Conservation (phyloP, 768 basidiomycete species). For the Rickenella mellea region DNA sequence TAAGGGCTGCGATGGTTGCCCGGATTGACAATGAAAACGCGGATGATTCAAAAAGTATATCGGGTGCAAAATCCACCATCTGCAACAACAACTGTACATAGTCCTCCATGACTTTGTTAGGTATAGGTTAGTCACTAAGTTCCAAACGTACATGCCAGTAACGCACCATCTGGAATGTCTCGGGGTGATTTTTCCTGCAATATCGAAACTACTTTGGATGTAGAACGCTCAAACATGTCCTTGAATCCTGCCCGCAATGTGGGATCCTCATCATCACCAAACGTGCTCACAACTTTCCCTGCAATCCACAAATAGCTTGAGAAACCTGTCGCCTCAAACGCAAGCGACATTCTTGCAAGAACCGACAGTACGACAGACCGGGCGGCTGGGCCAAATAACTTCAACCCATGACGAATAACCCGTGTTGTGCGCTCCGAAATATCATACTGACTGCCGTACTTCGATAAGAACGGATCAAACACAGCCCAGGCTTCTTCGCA, state of each 20-base stretch:
- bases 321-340: slow-evolving; percentile 74
- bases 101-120: slow-evolving; percentile 76
- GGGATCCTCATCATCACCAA: slow-evolving; percentile 55
- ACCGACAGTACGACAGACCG: slow-evolving; percentile 63
- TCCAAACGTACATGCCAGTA: neutral
- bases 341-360: slow-evolving; percentile 62
- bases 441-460: slow-evolving; percentile 66
- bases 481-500: slow-evolving; percentile 76
- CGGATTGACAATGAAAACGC: slow-evolving; percentile 73
- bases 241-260: slow-evolving; percentile 48
- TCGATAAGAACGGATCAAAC: slow-evolving; percentile 70
- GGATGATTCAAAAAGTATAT: slow-evolving; percentile 69
- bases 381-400: slow-evolving; percentile 64
- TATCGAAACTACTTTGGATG: slow-evolving; percentile 56
- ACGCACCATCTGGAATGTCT: slow-evolving; percentile 83
- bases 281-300: slow-evolving; percentile 74
- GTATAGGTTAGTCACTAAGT: slow-evolving; percentile 4
- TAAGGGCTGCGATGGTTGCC: slow-evolving; percentile 67
- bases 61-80: slow-evolving; percentile 58
- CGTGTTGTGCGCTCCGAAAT: slow-evolving; percentile 79
- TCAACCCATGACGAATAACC: slow-evolving; percentile 74
- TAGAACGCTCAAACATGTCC: slow-evolving; percentile 66
- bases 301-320: slow-evolving; percentile 92
- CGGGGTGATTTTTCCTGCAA: slow-evolving; percentile 59
- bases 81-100: slow-evolving; percentile 75